These are phyloP conservation scores for Diversispora eburnea DNA, from an alignment of 192 early-diverging fungal species.

Conservation along the genomic window DNA sequence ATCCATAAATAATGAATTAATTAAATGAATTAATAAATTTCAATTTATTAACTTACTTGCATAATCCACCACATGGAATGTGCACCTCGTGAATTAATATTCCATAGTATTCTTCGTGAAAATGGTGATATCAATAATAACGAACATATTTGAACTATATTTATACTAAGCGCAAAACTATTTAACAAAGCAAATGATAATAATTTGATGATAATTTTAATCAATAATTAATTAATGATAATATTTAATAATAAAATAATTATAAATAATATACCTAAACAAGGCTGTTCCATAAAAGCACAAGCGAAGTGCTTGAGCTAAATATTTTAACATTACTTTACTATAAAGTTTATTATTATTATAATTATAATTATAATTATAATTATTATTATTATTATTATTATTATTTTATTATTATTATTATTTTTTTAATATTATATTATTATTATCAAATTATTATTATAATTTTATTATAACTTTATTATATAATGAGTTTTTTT, in stretches of 20 bases:
- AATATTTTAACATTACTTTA: slow-evolving; percentile 31
- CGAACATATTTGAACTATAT: slow-evolving; percentile 49
- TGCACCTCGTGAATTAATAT: slow-evolving; percentile 48
- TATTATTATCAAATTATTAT: no score
- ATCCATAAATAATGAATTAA: background rate
- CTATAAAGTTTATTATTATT: no score
- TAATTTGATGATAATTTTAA: background rate
- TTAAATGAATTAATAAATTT: no score
- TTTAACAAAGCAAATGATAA: background rate
- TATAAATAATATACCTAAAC: slow-evolving; percentile 37
- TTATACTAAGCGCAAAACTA: slow-evolving; percentile 44
- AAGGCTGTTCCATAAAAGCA: slow-evolving; percentile 43
- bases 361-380: no score
- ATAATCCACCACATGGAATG: slow-evolving; percentile 53
- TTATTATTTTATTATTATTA: no score
- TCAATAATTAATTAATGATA: background rate
- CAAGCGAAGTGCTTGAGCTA: slow-evolving; percentile 34
- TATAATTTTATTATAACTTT: no score
- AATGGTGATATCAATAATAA: slow-evolving; percentile 43
- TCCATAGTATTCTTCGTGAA: slow-evolving; percentile 46
- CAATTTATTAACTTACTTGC: slow-evolving; percentile 37
- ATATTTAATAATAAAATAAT: background rate
- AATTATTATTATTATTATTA: no score
- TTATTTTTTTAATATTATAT: no score
- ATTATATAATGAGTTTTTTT: no score